Percentiles rank a stretch among this genome's conserved stretches.
phyloP scores from a whole-genome alignment of 2,329 filamentous ascomycete genomes.

The Ophiostoma himal-ulmi region DNA sequence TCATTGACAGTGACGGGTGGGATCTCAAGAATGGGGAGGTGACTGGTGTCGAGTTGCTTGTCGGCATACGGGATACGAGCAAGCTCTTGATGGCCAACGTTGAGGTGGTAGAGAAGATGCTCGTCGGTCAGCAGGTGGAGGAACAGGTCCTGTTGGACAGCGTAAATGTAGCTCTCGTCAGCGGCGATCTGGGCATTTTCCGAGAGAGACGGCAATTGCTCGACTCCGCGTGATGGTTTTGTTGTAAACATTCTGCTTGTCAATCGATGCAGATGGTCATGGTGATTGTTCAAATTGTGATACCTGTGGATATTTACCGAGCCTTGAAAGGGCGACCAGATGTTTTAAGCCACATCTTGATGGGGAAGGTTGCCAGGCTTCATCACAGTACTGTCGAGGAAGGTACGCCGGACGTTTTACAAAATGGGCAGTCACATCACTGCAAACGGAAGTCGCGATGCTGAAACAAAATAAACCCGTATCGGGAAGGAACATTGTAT shows the following conservation, averaged over 20 bases:
- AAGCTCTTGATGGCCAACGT: background rate
- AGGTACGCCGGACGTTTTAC: background rate
- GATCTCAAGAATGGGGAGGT: slow-evolving; percentile 17
- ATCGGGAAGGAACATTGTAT: background rate
- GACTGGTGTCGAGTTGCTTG: background rate
- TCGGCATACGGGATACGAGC: background rate
- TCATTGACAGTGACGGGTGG: slow-evolving; percentile 15
- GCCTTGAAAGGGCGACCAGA: background rate
- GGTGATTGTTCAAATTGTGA: background rate
- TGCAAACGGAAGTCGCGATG: background rate
- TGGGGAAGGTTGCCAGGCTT: background rate
- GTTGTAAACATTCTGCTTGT: background rate
- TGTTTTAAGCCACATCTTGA: background rate
- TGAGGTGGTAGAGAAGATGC: slow-evolving; percentile 16
- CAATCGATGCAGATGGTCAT: background rate
- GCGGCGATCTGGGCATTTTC: slow-evolving; percentile 8
- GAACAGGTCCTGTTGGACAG: slow-evolving; percentile 19
- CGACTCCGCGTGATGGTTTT: background rate
- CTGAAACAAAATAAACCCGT: background rate
- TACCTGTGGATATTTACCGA: background rate
- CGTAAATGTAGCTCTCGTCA: slow-evolving; percentile 16
- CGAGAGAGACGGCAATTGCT: background rate
- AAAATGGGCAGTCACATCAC: background rate
- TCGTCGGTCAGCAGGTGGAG: slow-evolving; percentile 17
- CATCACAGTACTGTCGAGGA: background rate